A percentile compares a stretch with the other conserved stretches of the same genome.
These are phyloP conservation scores for Penicillium atrosanguineum DNA, from an alignment of 495 filamentous ascomycete species.

Conservation along the genomic window DNA sequence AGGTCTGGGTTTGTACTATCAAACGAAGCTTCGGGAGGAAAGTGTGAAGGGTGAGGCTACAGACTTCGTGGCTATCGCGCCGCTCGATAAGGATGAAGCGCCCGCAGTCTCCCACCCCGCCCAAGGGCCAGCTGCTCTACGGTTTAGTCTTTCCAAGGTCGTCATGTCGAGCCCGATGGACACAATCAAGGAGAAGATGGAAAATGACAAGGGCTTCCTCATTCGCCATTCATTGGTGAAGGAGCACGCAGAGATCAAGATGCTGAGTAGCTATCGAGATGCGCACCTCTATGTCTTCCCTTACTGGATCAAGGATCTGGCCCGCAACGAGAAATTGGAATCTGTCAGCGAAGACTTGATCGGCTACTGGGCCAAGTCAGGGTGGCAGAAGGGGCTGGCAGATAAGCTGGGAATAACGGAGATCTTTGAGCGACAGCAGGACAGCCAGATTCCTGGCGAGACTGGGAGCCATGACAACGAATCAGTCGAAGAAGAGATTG, in stretches of 20 bases:
- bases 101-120: slow-evolving; percentile 52
- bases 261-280: slow-evolving; percentile 78
- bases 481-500: slow-evolving; percentile 56
- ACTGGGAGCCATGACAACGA: slow-evolving; percentile 42
- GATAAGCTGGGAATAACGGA: slow-evolving; percentile 72
- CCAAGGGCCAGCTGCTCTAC: slow-evolving; percentile 53
- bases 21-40: slow-evolving; percentile 67
- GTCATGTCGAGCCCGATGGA: slow-evolving; percentile 78
- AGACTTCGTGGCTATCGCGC: slow-evolving; percentile 77
- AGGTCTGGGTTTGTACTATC: slow-evolving; percentile 84
- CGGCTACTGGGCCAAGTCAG: slow-evolving; percentile 91
- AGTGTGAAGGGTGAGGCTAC: slow-evolving; percentile 85
- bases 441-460: slow-evolving; percentile 29
- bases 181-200: slow-evolving; percentile 75
- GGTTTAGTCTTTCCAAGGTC: slow-evolving; percentile 62
- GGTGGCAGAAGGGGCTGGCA: slow-evolving; percentile 79
- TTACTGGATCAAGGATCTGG: slow-evolving; percentile 83
- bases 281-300: slow-evolving; percentile 93
- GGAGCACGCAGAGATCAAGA: slow-evolving; percentile 68
- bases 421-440: slow-evolving; percentile 51
- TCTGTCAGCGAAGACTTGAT: slow-evolving; percentile 89
- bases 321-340: slow-evolving; percentile 75
- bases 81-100: slow-evolving; percentile 51
- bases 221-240: slow-evolving; percentile 69
- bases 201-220: slow-evolving; percentile 66